phyloP scores from a whole-genome alignment of 108 stramenopile species.

The Cylindrotheca closterium region DNA sequence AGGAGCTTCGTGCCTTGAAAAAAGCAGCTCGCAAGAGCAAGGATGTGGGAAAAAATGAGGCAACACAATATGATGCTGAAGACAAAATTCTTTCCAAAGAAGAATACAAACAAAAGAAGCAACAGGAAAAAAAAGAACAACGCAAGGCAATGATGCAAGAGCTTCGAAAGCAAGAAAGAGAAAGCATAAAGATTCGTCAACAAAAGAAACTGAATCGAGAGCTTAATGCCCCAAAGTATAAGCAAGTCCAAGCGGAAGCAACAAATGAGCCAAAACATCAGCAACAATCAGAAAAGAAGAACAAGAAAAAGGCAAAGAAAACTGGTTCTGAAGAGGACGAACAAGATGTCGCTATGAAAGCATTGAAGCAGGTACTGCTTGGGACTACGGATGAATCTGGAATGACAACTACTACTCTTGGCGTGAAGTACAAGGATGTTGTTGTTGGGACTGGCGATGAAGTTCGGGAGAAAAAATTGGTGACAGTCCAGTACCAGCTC shows the following conservation, averaged over 20 bases:
- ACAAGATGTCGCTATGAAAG: conserved; percentile 4
- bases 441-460: conserved; percentile 35
- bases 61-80: background rate
- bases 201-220: background rate
- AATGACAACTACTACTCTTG: conserved; percentile 22
- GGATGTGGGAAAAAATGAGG: background rate
- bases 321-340: conserved; percentile 13
- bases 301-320: conserved; percentile 2
- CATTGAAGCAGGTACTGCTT: background rate
- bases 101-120: background rate
- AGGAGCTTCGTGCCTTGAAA: background rate
- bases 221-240: conserved; percentile 7
- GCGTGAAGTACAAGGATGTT: conserved; percentile 47
- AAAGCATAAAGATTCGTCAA: background rate
- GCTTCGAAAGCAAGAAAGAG: background rate
- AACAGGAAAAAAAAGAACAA: background rate
- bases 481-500: conserved; percentile 35
- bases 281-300: conserved; percentile 5
- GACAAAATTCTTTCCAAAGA: no score
- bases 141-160: background rate
- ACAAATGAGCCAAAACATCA: background rate
- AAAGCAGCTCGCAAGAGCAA: background rate
- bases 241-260: conserved; percentile 12
- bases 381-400: background rate
- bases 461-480: conserved; percentile 32